These are phyloP conservation scores for Verticillium klebahnii DNA, from an alignment of 2,329 filamentous ascomycete genomes.

Conservation along the genomic window DNA sequence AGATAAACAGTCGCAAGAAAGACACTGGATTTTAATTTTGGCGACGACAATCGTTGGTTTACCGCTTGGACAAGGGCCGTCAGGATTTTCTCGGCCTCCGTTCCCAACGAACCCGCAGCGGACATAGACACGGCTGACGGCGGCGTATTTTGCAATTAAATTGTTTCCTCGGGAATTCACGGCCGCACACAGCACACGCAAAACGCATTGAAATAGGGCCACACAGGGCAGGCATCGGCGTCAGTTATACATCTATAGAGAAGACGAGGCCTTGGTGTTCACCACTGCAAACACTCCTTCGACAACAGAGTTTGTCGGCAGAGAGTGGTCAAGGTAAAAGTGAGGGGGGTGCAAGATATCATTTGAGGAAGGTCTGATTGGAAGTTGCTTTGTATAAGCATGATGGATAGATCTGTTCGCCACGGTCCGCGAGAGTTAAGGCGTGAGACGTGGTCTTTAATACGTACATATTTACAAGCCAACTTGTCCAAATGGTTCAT, in stretches of 20 bases:
- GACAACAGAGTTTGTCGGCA: not conserved
- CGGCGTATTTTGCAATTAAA: not conserved
- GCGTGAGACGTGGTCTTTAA: not conserved
- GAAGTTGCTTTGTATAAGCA: not conserved
- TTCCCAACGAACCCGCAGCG: not conserved
- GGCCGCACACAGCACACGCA: not conserved
- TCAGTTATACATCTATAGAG: not conserved
- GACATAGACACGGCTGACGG: not conserved
- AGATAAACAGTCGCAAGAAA: not conserved
- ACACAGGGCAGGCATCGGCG: not conserved
- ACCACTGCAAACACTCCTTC: not conserved
- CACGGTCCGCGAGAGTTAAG: not conserved
- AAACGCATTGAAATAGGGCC: not conserved
- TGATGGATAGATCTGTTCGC: not conserved
- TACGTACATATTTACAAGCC: not conserved
- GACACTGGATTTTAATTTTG: not conserved
- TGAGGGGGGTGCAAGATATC: not conserved
- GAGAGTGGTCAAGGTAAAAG: not conserved
- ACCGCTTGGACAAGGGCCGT: not conserved
- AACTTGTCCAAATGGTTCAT: not conserved
- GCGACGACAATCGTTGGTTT: not conserved
- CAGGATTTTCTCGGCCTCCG: not conserved
- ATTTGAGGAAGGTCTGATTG: not conserved
- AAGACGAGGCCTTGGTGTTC: not conserved
- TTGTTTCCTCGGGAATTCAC: not conserved